Evolutionary conservation across 805 yeast species (phyloP), one percentile per base, ranked within the genome.

Genomic region (Lipomyces orientalis): DNA sequence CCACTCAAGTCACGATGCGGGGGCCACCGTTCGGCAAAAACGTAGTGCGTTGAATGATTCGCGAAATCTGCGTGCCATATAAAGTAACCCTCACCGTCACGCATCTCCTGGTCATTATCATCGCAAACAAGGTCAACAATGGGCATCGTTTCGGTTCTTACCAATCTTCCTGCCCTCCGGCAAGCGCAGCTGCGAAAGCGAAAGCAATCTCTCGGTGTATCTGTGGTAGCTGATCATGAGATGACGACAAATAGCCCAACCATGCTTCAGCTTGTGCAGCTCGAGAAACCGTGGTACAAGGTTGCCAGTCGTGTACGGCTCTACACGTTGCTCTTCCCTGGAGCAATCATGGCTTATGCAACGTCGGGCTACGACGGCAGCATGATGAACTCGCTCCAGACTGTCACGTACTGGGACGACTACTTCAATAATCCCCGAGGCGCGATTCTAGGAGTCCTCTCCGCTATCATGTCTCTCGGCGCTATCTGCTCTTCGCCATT

Each of bases 321-420:
- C 49, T 63, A 63, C 39, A n/a, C 58, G 25, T 34, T 63, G 29
- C 62, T 63, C 43, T 58, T 58, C 34, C 66, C 62, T 12, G 55
- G 58, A 7, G 64, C 64, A 12, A 58, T 63, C 31, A 60, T 58
- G 34, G 66, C 52, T 2, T 58, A 63, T n/a, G 56, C 56, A 58
- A 83, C 82, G 70, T 81, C 79, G 55, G 85, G 86, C 67, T 83
- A 79, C 68, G 86, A 83, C 75, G 84, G 84, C 66, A 79, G 82
- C n/a, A 78, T 85, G 79, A 76, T 85, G 73, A 85, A 85, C 71
- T 85, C 86, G 51, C 78, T 85, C 67, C 87, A 85, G 72, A 76
- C 84, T 6, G 78, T 83, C 71, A 65, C 73, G 0, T 73, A 73
- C 43, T 85, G 86, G 85, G 74, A 76, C 65, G 67, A 72, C 8